phyloP scores from a whole-genome alignment of 192 early-diverging fungal species.

The Umbelopsis ramanniana region DNA sequence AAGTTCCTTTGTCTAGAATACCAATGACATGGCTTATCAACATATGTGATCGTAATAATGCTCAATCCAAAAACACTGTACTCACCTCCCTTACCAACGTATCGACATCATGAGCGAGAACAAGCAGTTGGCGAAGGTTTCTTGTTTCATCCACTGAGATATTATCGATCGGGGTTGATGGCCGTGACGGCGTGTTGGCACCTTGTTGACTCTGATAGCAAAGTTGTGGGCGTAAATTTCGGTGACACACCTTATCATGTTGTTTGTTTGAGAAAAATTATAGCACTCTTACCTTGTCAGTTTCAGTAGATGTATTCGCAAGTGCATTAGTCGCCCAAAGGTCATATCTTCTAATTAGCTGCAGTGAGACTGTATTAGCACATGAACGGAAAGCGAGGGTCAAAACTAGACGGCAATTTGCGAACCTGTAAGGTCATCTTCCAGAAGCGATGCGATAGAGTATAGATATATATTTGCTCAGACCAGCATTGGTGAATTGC shows the following conservation, averaged over 20 bases:
- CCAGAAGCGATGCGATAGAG: slow-evolving; percentile 63
- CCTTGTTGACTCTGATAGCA: background rate
- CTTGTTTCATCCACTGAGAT: slow-evolving; percentile 16
- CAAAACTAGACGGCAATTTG: too few relatives aligned
- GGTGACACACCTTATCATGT: too few relatives aligned
- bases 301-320: background rate
- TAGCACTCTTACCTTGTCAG: background rate
- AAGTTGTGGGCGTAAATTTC: too few relatives aligned
- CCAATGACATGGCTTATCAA: background rate
- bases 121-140: slow-evolving; percentile 43
- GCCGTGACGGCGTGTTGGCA: background rate
- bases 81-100: slow-evolving; percentile 32
- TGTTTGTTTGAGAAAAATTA: too few relatives aligned
- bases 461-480: slow-evolving; percentile 59
- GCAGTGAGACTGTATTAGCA: background rate
- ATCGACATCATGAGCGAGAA: slow-evolving; percentile 49
- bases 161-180: background rate
- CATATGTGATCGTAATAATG: background rate
- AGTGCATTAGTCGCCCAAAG: slow-evolving; percentile 30
- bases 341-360: slow-evolving; percentile 36
- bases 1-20: slow-evolving; percentile 34
- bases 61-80: background rate
- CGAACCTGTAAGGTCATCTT: slow-evolving; percentile 61
- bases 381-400: background rate
- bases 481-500: slow-evolving; percentile 65